A percentile compares a stretch with the other conserved stretches of the same genome.
These are phyloP conservation scores for Chionographis japonica DNA, from an alignment of 106 monocot species.

Conservation along the genomic window DNA sequence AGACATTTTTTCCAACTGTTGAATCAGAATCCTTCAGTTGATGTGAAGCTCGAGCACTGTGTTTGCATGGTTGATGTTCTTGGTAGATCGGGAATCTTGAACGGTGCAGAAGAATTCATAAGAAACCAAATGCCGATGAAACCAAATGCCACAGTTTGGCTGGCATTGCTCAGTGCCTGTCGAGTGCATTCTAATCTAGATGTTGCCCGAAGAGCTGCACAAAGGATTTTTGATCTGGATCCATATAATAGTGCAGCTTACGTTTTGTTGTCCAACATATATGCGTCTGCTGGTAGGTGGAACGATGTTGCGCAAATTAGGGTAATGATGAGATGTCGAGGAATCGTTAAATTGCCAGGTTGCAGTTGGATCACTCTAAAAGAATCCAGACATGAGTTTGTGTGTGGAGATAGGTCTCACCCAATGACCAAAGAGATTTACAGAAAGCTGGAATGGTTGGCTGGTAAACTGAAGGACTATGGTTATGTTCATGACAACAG, in stretches of 20 bases:
- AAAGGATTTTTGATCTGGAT: constrained; percentile 45
- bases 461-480: constrained; percentile 30
- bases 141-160: constrained; percentile 53
- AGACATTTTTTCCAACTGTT: constrained; percentile 47
- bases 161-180: constrained; percentile 65
- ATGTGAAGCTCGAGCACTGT: constrained; percentile 56
- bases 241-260: constrained; percentile 53
- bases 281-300: constrained; percentile 62
- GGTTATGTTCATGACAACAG: constrained; percentile 46
- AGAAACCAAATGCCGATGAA: constrained; percentile 35
- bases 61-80: constrained; percentile 81
- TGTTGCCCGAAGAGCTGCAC: constrained; percentile 42
- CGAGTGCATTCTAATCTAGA: constrained; percentile 38
- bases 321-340: constrained; percentile 46
- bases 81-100: constrained; percentile 59
- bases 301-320: constrained; percentile 51
- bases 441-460: constrained; percentile 45
- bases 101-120: constrained; percentile 63
- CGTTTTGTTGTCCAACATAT: constrained; percentile 65
- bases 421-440: constrained; percentile 38
- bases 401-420: constrained; percentile 51
- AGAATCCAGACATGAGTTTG: constrained; percentile 40
- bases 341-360: constrained; percentile 51
- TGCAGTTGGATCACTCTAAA: constrained; percentile 53
- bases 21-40: constrained; percentile 28